A percentile compares a stretch with the other conserved stretches of the same genome.
These are phyloP conservation scores for Ceratobasidium sp. DNA, from an alignment of 1,284 basidiomycete species.

Conservation along the genomic window DNA sequence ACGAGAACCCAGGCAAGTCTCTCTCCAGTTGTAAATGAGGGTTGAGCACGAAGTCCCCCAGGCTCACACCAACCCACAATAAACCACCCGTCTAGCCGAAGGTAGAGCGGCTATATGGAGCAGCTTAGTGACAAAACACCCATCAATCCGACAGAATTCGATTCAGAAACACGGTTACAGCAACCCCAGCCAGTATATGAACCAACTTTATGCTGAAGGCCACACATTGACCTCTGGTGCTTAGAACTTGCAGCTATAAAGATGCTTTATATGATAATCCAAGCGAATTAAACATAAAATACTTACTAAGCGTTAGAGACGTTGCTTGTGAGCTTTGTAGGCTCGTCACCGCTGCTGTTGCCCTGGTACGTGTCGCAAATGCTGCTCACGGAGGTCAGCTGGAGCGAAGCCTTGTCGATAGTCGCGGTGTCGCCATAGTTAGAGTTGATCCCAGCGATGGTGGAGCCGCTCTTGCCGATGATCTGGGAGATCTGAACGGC, in stretches of 20 bases:
- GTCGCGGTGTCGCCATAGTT: constrained; percentile 48
- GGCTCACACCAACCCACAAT: too few relatives aligned
- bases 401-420: constrained; percentile 49
- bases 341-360: constrained; percentile 42
- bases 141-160: not conserved
- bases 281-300: too few relatives aligned
- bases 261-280: not conserved
- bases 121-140: not conserved
- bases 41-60: too few relatives aligned
- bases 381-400: constrained; percentile 19
- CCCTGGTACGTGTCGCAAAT: constrained; percentile 40
- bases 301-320: constrained; percentile 42
- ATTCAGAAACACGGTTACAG: not conserved
- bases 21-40: too few relatives aligned
- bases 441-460: constrained; percentile 40
- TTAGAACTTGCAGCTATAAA: constrained; percentile 34
- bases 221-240: not conserved
- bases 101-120: not conserved
- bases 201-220: not conserved
- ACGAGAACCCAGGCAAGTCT: too few relatives aligned
- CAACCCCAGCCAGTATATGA: not conserved
- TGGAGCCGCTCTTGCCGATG: constrained; percentile 9
- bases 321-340: constrained; percentile 43
- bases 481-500: constrained; percentile 27
- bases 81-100: not conserved